Evolutionary conservation across 768 basidiomycete genomes (phyloP).

Genomic region (Collybia mongolica): DNA sequence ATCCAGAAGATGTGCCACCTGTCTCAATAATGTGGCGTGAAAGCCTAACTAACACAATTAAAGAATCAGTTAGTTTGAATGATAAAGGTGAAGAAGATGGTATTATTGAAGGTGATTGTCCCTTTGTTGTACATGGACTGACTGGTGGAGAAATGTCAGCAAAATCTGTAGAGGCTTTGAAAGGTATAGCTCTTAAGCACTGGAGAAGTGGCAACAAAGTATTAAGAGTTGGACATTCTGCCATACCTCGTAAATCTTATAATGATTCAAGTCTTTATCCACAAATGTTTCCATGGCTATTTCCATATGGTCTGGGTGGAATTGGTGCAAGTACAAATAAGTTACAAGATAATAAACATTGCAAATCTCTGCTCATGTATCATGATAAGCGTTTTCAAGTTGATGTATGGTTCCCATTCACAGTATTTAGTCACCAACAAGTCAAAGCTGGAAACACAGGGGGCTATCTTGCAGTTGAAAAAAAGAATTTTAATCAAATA

Average conservation of each 20-base stretch:
- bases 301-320: constrained; percentile 33
- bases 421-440: constrained; percentile 40
- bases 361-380: constrained; percentile 28
- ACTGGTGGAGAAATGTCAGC: constrained; percentile 20
- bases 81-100: constrained; percentile 29
- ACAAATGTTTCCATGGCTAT: constrained; percentile 41
- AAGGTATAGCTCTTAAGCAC: constrained; percentile 24
- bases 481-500: constrained; percentile 22
- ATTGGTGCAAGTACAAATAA: constrained; percentile 6
- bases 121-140: constrained; percentile 37
- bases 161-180: constrained; percentile 13
- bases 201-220: constrained; percentile 18
- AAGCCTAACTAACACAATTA: constrained; percentile 15
- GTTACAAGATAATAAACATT: constrained; percentile 18
- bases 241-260: constrained; percentile 19
- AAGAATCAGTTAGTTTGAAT: constrained; percentile 20
- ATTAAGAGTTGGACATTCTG: constrained; percentile 23
- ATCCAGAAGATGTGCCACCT: constrained; percentile 19
- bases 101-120: constrained; percentile 25
- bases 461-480: constrained; percentile 26
- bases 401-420: constrained; percentile 32
- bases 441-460: constrained; percentile 24
- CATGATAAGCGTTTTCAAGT: constrained; percentile 37
- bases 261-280: constrained; percentile 35
- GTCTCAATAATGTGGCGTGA: constrained; percentile 20